Conservation (phyloP, 257 asterid species). For the Nicotiana benthamiana region DNA sequence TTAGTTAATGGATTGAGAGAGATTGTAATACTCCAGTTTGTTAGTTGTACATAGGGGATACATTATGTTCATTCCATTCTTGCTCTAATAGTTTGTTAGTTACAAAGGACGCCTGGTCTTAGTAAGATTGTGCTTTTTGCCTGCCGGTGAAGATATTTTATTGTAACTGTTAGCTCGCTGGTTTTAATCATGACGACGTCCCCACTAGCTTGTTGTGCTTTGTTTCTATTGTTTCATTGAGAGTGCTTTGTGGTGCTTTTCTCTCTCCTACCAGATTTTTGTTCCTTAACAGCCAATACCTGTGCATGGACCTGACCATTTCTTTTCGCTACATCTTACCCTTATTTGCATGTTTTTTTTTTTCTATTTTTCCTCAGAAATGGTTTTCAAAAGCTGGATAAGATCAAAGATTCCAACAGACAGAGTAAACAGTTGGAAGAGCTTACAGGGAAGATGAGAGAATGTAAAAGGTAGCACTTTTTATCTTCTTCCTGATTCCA, state of each 20-base stretch:
- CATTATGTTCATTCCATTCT: not conserved
- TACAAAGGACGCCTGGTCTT: not conserved
- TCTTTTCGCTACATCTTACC: not conserved
- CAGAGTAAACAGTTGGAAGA: constrained; percentile 95
- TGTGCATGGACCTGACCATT: not conserved
- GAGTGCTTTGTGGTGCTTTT: not conserved
- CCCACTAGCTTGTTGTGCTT: not conserved
- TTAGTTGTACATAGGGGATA: no score
- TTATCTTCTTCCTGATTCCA: not conserved
- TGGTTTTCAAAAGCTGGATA: constrained; percentile 94
- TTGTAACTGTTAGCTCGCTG: not conserved
- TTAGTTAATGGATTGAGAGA: not conserved
- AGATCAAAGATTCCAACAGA: constrained; percentile 79
- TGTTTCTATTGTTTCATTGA: not conserved
- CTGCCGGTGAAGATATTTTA: not conserved
- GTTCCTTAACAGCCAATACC: not conserved
- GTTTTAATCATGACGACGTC: not conserved
- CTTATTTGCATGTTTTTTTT: not conserved
- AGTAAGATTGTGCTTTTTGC: not conserved
- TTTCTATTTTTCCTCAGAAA: constrained; percentile 33
- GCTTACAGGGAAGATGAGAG: constrained; percentile 89
- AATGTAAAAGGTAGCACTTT: constrained; percentile 68
- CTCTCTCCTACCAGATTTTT: not conserved
- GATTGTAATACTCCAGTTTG: not conserved
- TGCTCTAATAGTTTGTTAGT: not conserved